Conservation (phyloP, 2,329 filamentous ascomycete species). For the Microdochium bolleyi region DNA sequence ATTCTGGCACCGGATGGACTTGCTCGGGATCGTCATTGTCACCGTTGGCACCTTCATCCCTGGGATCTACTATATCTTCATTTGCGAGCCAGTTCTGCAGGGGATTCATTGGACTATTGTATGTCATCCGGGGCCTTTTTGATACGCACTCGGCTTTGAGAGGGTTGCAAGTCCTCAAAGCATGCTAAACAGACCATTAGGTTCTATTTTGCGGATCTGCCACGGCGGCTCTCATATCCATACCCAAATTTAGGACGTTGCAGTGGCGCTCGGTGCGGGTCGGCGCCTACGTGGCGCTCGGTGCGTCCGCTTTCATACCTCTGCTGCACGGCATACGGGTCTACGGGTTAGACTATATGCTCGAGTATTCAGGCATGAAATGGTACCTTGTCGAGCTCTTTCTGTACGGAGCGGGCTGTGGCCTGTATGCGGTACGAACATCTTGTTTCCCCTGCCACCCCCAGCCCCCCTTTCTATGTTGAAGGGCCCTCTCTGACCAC, state of each 20-base stretch:
- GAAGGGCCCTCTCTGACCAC: neutral
- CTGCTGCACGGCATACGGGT: constrained; percentile 49
- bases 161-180: neutral
- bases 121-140: constrained; percentile 33
- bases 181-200: neutral
- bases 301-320: constrained; percentile 53
- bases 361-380: constrained; percentile 9
- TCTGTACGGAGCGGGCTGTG: constrained; percentile 7
- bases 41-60: constrained; percentile 62
- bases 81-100: constrained; percentile 41
- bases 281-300: constrained; percentile 61
- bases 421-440: constrained; percentile 1
- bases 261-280: constrained; percentile 56
- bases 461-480: neutral
- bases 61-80: constrained; percentile 56
- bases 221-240: constrained; percentile 46
- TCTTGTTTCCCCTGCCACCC: neutral
- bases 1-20: constrained; percentile 60
- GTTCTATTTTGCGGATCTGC: constrained; percentile 13
- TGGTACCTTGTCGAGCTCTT: constrained; percentile 10
- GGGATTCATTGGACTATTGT: constrained; percentile 58
- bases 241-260: constrained; percentile 53
- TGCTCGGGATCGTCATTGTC: constrained; percentile 60
- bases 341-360: constrained; percentile 22
- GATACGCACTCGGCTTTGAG: neutral